phyloP scores from a whole-genome alignment of 352 stramenopile species.

The Globisporangium heterothallicum region DNA sequence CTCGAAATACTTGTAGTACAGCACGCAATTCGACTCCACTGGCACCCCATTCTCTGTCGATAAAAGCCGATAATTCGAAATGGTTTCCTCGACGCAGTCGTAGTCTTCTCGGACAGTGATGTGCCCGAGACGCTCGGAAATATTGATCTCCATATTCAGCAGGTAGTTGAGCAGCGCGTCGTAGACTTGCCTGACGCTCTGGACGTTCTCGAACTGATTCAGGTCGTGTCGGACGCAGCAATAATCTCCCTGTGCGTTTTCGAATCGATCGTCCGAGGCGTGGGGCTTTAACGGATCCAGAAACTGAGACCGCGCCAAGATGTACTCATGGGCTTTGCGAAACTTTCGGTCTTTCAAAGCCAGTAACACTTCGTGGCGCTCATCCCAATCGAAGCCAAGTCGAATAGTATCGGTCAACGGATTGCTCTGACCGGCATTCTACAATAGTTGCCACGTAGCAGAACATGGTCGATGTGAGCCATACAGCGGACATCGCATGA shows the following conservation, averaged over 20 bases:
- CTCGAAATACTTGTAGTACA: slow-evolving; percentile 22
- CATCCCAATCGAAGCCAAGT: slow-evolving; percentile 9
- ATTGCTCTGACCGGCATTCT: neutral
- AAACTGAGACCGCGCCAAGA: slow-evolving; percentile 16
- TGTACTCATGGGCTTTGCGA: slow-evolving; percentile 17
- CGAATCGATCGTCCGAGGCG: slow-evolving; percentile 19
- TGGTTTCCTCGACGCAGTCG: slow-evolving; percentile 17
- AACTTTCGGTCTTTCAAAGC: slow-evolving; percentile 20
- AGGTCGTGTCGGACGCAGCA: slow-evolving; percentile 20
- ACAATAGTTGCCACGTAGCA: neutral
- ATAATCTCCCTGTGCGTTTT: slow-evolving; percentile 16
- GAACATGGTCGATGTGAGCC: neutral
- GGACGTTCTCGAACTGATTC: slow-evolving; percentile 21
- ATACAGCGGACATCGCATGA: neutral
- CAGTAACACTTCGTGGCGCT: slow-evolving; percentile 15
- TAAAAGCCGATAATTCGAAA: slow-evolving; percentile 23
- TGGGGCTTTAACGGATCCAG: slow-evolving; percentile 23
- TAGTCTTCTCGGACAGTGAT: slow-evolving; percentile 31
- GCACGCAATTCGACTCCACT: slow-evolving; percentile 20
- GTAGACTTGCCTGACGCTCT: slow-evolving; percentile 25
- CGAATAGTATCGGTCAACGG: neutral
- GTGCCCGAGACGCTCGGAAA: slow-evolving; percentile 27
- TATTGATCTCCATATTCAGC: slow-evolving; percentile 37
- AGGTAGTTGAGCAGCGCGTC: slow-evolving; percentile 29
- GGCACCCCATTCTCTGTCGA: slow-evolving; percentile 3